phyloP scores from a whole-genome alignment of 2,329 filamentous ascomycete genomes.

The Paecilomyces dactylethromorphus region DNA sequence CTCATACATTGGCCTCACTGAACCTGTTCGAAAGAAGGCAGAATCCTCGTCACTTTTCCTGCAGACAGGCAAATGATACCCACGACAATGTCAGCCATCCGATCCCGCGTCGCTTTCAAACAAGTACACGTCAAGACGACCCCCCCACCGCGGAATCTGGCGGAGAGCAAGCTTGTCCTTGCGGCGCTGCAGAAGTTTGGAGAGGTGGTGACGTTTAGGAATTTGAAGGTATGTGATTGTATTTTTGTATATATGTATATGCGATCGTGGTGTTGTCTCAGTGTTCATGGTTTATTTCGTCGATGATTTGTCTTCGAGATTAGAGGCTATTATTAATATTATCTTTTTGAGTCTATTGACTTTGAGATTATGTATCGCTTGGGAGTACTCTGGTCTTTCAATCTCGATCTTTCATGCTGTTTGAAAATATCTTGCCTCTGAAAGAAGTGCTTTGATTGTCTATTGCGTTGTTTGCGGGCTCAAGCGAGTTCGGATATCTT shows the following conservation, averaged over 20 bases:
- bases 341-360: too few species aligned
- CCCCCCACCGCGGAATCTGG: slow-evolving; percentile 20
- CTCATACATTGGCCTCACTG: too few species aligned
- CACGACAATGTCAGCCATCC: slow-evolving; percentile 8
- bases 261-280: neutral
- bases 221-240: slow-evolving; percentile 21
- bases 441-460: neutral
- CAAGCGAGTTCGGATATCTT: neutral
- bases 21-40: too few species aligned
- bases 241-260: neutral
- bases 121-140: slow-evolving; percentile 25
- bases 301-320: neutral
- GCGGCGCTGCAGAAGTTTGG: slow-evolving; percentile 34
- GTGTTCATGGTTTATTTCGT: neutral
- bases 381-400: neutral
- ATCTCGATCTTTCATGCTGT: neutral
- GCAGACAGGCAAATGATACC: neutral
- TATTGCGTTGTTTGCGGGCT: neutral
- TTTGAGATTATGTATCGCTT: too few species aligned
- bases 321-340: neutral
- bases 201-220: slow-evolving; percentile 32
- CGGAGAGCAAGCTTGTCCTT: slow-evolving; percentile 29
- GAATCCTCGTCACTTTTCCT: too few species aligned
- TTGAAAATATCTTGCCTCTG: neutral
- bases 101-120: slow-evolving; percentile 11